Percentiles rank a stretch among this genome's conserved stretches.
Conservation (phyloP, 192 early-diverging fungal species). For the Lobosporangium transversale region DNA sequence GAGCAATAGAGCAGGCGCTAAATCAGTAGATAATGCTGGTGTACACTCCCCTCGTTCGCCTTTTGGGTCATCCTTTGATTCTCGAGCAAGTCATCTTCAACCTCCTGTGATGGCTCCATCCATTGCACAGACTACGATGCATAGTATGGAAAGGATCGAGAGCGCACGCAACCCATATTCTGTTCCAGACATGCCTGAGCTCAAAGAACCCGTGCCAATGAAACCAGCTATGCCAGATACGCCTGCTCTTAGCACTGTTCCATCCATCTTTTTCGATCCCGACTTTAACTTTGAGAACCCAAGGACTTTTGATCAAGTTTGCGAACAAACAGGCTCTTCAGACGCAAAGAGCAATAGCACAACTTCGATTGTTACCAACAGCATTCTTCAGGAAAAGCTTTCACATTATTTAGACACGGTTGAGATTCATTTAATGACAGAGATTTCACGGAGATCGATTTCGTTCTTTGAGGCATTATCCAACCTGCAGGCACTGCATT, state of each 20-base stretch:
- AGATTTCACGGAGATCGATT: slow-evolving; percentile 93
- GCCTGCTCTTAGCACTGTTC: slow-evolving; percentile 85
- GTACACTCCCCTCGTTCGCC: slow-evolving; percentile 57
- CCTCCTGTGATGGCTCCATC: slow-evolving; percentile 40
- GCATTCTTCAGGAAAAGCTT: slow-evolving; percentile 88
- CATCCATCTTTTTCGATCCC: slow-evolving; percentile 86
- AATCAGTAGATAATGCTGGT: slow-evolving; percentile 24
- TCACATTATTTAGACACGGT: slow-evolving; percentile 92
- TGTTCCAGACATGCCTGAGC: slow-evolving; percentile 53
- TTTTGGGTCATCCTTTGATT: slow-evolving; percentile 60
- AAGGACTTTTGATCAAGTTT: slow-evolving; percentile 85
- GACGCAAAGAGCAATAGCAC: slow-evolving; percentile 54
- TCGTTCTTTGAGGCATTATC: slow-evolving; percentile 96
- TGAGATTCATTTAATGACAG: slow-evolving; percentile 92
- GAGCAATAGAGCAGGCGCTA: slow-evolving; percentile 63
- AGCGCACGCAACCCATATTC: slow-evolving; percentile 64
- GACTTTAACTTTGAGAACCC: slow-evolving; percentile 92
- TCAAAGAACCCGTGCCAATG: slow-evolving; percentile 46
- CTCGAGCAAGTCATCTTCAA: slow-evolving; percentile 52
- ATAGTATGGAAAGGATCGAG: slow-evolving; percentile 60
- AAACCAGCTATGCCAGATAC: slow-evolving; percentile 59
- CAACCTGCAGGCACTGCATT: slow-evolving; percentile 92
- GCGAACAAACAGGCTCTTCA: slow-evolving; percentile 75
- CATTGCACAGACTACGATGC: slow-evolving; percentile 58
- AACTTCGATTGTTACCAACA: slow-evolving; percentile 66